Evolutionary conservation across 345 rosid species (phyloP), one percentile per base, ranked within the genome.

Genomic region (Gynandropsis gynandra): DNA sequence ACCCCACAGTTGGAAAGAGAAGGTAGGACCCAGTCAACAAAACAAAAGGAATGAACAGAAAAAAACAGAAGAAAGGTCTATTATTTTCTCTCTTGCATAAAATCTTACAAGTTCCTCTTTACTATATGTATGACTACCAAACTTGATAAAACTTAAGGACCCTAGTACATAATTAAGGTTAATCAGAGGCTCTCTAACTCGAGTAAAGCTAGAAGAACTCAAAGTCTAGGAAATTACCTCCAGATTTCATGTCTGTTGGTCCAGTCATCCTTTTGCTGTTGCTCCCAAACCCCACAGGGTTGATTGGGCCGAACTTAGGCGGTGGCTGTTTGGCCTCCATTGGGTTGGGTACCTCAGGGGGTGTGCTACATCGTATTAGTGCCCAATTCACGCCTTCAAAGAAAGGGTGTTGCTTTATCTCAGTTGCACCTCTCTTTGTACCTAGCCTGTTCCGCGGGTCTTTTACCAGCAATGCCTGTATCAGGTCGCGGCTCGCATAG

Each of bases 141-240:
- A 13, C 29, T n/a, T n/a, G n/a, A n/a, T n/a, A 44, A 10, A 39
- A 13, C 7, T 14, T n/a, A 0, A 52, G 16, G 37, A 56, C 51
- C 50, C 48, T 56, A 56, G 47, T 42, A 53, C 8, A 42, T 9
- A 27, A n/a, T 52, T 17, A 44, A 45, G 42, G 19, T 35, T 27
- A 10, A 49, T 56, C 39, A n/a, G 1, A 34, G 45, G 44, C 55
- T 63, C 55, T 50, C 42, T 51, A 41, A 29, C 41, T 41, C 39
- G 18, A 54, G 38, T 8, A 29, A 37, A 50, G 52, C 72, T 82
- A 90, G 62, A 92, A 92, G 73, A 92, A 92, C 80, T 92, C 96
- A 9, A 92, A 92, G 76, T 92, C 96, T 55, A 92, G 86, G 76
- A 68, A 92, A 73, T 87, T 80, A 73, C 96, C 98, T 60, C 72